Evolutionary conservation across 257 asterid species (phyloP).

Genomic region (Solanum acaule): DNA sequence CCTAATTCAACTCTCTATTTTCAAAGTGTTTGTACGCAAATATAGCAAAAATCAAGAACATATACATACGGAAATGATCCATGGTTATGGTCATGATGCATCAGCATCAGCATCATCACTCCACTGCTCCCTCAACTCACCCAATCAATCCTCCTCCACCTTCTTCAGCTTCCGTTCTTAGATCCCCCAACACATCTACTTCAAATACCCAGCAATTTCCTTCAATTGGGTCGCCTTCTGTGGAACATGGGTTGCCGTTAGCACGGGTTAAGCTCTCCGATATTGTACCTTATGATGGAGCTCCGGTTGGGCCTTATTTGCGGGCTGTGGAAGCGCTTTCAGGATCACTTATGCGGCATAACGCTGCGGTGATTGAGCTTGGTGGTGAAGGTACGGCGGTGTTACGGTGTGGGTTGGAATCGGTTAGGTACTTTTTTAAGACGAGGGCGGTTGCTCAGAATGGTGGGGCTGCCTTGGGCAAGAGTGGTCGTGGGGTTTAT

Average conservation of each 20-base stretch:
- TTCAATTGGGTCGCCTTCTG: background rate
- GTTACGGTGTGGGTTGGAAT: slow-evolving; percentile 75
- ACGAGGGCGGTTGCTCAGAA: slow-evolving; percentile 20
- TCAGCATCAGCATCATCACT: slow-evolving; percentile 16
- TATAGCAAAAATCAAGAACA: background rate
- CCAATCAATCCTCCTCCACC: slow-evolving; percentile 10
- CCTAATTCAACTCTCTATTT: background rate
- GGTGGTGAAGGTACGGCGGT: slow-evolving; percentile 53
- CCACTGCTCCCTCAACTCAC: slow-evolving; percentile 10
- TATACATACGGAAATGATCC: slow-evolving; percentile 12
- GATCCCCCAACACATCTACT: slow-evolving; percentile 18
- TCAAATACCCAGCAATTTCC: slow-evolving; percentile 6
- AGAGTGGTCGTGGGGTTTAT: slow-evolving; percentile 59
- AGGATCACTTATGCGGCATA: slow-evolving; percentile 70
- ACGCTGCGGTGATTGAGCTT: slow-evolving; percentile 87
- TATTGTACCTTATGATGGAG: slow-evolving; percentile 76
- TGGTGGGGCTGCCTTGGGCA: slow-evolving; percentile 1
- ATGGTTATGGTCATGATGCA: slow-evolving; percentile 23
- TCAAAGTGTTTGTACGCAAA: background rate
- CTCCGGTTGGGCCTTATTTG: slow-evolving; percentile 43
- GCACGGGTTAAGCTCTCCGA: slow-evolving; percentile 63
- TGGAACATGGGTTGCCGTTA: background rate
- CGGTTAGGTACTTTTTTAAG: slow-evolving; percentile 62
- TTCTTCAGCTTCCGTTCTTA: slow-evolving; percentile 11
- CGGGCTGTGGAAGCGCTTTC: slow-evolving; percentile 77